phyloP scores from a whole-genome alignment of 495 filamentous ascomycete species.

The Penicillium robsamsonii region DNA sequence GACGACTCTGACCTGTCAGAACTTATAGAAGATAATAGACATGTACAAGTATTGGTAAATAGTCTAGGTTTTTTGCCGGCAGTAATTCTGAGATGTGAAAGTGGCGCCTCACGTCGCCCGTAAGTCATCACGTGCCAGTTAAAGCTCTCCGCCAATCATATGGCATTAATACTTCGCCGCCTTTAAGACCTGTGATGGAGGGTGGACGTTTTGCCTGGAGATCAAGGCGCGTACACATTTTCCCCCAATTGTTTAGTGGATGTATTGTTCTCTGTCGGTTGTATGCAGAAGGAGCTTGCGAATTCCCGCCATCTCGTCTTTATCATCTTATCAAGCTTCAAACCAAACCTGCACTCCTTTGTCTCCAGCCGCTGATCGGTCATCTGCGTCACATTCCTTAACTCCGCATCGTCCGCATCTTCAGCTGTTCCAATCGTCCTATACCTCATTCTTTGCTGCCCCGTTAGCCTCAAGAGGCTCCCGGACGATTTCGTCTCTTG shows the following conservation, averaged over 20 bases:
- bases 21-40: too few species aligned
- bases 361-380: conserved; percentile 1
- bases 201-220: conserved; percentile 1
- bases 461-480: not conserved
- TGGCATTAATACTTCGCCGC: not conserved
- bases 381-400: conserved; percentile 9
- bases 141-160: conserved; percentile 9
- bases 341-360: not conserved
- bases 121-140: conserved; percentile 17
- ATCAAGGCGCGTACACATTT: not conserved
- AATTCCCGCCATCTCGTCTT: conserved; percentile 16
- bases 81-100: not conserved
- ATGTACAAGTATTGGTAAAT: too few species aligned
- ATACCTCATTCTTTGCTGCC: not conserved
- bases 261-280: conserved; percentile 30
- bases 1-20: too few species aligned
- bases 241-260: conserved; percentile 28
- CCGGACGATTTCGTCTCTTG: not conserved
- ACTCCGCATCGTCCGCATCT: conserved; percentile 14
- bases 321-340: not conserved
- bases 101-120: conserved; percentile 10
- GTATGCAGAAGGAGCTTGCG: conserved; percentile 33
- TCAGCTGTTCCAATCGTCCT: not conserved
- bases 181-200: conserved; percentile 3
- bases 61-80: not conserved